Conservation (phyloP, 1,284 basidiomycete species). For the Fomitopsis betulina region DNA sequence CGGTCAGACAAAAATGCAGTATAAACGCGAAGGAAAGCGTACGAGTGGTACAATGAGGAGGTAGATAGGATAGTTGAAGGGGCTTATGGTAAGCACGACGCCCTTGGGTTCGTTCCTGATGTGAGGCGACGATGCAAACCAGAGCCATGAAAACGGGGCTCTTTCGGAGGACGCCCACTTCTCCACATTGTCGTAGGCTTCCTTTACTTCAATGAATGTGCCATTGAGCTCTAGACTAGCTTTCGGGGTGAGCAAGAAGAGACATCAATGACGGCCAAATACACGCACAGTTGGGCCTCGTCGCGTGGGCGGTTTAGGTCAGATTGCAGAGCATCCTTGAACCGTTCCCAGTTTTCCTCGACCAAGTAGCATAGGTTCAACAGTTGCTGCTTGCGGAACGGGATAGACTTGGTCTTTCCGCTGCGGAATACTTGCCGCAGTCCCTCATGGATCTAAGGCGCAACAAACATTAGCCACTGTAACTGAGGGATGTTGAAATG, state of each 20-base stretch:
- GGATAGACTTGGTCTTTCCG: conserved; percentile 55
- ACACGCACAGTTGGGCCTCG: conserved; percentile 47
- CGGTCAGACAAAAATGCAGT: neutral
- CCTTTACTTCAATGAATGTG: conserved; percentile 54
- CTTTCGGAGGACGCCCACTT: conserved; percentile 74
- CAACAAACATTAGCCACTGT: neutral
- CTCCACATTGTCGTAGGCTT: conserved; percentile 63
- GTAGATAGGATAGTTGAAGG: conserved; percentile 58
- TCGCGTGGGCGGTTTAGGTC: conserved; percentile 55
- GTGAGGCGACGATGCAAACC: conserved; percentile 51
- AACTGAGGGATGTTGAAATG: neutral
- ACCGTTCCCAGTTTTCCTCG: conserved; percentile 54
- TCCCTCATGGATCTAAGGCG: conserved; percentile 44
- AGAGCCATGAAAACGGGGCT: conserved; percentile 51
- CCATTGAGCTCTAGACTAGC: conserved; percentile 39
- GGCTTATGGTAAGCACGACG: conserved; percentile 59
- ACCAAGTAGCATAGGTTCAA: conserved; percentile 60
- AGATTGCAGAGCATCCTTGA: conserved; percentile 46
- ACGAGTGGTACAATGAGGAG: conserved; percentile 50
- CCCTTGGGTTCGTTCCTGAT: conserved; percentile 78
- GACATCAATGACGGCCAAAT: conserved; percentile 17
- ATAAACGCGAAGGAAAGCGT: neutral
- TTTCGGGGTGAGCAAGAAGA: neutral
- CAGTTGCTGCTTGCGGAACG: conserved; percentile 64
- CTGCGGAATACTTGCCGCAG: conserved; percentile 48